These are phyloP conservation scores for Epichloe sibirici DNA, from an alignment of 2,329 filamentous ascomycete genomes.

Conservation along the genomic window DNA sequence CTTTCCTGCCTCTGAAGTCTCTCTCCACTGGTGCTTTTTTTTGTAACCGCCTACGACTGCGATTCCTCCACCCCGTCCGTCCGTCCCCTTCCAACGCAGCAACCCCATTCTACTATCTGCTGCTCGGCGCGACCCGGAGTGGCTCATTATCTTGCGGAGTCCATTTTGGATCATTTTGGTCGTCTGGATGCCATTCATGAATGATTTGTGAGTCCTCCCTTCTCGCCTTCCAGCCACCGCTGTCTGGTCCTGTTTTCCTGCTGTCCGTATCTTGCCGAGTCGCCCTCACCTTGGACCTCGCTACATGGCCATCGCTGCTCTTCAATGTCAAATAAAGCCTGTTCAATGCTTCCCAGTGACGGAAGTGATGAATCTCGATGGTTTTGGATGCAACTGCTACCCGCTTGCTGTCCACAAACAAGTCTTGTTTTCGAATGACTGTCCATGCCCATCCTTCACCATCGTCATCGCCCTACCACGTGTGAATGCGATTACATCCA, in stretches of 20 bases:
- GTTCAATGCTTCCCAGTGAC: constrained; percentile 20
- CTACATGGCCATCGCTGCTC: constrained; percentile 23
- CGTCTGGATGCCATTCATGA: constrained; percentile 30
- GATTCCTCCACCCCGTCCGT: constrained; percentile 18
- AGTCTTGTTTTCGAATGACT: constrained; percentile 28
- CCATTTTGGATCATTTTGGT: constrained; percentile 15
- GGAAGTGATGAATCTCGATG: constrained; percentile 22
- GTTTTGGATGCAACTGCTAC: constrained; percentile 16
- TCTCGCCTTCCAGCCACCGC: constrained; percentile 6
- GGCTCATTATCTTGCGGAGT: constrained; percentile 1
- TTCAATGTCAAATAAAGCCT: constrained; percentile 13
- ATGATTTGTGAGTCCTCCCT: constrained; percentile 37
- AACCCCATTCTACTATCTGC: constrained; percentile 13
- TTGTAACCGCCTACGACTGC: constrained; percentile 13
- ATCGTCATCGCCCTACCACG: constrained; percentile 31
- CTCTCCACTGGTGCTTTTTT: constrained; percentile 23
- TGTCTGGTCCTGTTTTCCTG: constrained; percentile 15
- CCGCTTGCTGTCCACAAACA: constrained; percentile 10
- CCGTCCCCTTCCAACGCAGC: constrained; percentile 22
- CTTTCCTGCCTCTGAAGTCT: constrained; percentile 23
- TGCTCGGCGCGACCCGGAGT: constrained; percentile 3
- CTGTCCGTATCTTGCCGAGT: constrained; percentile 27
- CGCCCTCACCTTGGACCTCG: constrained; percentile 19
- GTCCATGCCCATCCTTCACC: constrained; percentile 30
- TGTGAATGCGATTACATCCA: constrained; percentile 31